Evolutionary conservation across 768 basidiomycete species (phyloP).

Genomic region (Boletus patriciae): DNA sequence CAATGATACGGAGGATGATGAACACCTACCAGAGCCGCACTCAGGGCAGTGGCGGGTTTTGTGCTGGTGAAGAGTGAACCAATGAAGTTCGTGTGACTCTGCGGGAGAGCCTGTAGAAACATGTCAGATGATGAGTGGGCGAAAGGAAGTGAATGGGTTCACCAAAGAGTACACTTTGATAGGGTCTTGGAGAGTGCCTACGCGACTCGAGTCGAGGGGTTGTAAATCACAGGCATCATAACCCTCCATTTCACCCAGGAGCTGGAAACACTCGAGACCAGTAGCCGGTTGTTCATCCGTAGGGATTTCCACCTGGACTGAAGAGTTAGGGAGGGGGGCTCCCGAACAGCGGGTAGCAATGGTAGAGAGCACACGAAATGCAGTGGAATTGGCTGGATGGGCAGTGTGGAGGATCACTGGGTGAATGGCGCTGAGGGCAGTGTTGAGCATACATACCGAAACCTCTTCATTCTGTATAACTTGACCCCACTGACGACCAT

Average conservation of each 20-base stretch:
- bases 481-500: no score
- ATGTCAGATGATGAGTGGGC: slow-evolving; percentile 1
- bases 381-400: slow-evolving; percentile 23
- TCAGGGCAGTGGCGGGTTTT: slow-evolving; percentile 83
- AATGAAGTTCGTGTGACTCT: slow-evolving; percentile 92
- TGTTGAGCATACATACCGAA: slow-evolving; percentile 35
- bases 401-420: slow-evolving; percentile 21
- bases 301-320: slow-evolving; percentile 72
- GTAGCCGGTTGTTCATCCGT: slow-evolving; percentile 90
- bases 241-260: slow-evolving; percentile 86
- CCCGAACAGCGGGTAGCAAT: slow-evolving; percentile 57
- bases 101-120: slow-evolving; percentile 71
- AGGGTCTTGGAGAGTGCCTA: slow-evolving; percentile 87
- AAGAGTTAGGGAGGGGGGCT: slow-evolving; percentile 62
- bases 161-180: slow-evolving; percentile 87
- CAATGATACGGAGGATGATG: not conserved
- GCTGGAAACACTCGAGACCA: slow-evolving; percentile 93
- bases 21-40: slow-evolving; percentile 82
- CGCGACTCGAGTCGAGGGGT: slow-evolving; percentile 78
- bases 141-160: slow-evolving; percentile 4
- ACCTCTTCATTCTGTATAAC: no score
- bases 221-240: slow-evolving; percentile 86
- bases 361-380: slow-evolving; percentile 59
- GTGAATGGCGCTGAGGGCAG: slow-evolving; percentile 28
- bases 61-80: slow-evolving; percentile 70